phyloP scores from a whole-genome alignment of 345 rosid species.

The Melaleuca alternifolia region DNA sequence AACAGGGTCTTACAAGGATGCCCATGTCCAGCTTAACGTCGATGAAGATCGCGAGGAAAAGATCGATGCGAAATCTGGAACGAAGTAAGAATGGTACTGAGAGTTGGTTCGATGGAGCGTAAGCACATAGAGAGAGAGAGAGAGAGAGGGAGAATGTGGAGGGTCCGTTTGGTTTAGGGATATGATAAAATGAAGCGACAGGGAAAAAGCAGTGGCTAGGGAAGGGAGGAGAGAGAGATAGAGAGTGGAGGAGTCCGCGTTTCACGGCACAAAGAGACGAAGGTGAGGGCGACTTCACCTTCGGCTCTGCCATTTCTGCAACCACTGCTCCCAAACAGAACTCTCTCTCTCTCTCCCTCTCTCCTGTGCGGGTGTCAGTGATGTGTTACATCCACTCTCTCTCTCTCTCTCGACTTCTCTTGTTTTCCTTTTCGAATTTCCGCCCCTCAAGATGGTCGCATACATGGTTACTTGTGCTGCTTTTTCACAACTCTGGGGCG shows the following conservation, averaged over 20 bases:
- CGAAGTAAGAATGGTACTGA: neutral
- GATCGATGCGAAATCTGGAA: neutral
- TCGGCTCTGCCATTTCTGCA: neutral
- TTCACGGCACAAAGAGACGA: constrained; percentile 1
- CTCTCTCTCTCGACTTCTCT: neutral
- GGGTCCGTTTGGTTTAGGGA: neutral
- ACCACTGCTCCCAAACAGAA: neutral
- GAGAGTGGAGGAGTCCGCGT: neutral
- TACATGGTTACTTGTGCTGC: neutral
- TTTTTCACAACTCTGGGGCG: neutral
- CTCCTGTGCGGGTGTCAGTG: neutral
- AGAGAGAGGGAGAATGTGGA: neutral
- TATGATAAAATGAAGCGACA: neutral
- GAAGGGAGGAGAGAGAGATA: neutral
- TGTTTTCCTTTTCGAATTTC: neutral
- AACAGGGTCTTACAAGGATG: neutral
- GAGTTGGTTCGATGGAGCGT: neutral
- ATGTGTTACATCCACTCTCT: neutral
- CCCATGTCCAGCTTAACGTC: neutral
- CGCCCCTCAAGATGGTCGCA: neutral
- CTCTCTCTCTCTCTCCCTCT: neutral
- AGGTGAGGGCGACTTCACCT: neutral
- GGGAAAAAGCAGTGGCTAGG: neutral
- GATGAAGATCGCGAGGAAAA: neutral
- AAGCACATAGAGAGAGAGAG: neutral